phyloP scores from a whole-genome alignment of 2,329 filamentous ascomycete species.

The Ophiostoma sp. region DNA sequence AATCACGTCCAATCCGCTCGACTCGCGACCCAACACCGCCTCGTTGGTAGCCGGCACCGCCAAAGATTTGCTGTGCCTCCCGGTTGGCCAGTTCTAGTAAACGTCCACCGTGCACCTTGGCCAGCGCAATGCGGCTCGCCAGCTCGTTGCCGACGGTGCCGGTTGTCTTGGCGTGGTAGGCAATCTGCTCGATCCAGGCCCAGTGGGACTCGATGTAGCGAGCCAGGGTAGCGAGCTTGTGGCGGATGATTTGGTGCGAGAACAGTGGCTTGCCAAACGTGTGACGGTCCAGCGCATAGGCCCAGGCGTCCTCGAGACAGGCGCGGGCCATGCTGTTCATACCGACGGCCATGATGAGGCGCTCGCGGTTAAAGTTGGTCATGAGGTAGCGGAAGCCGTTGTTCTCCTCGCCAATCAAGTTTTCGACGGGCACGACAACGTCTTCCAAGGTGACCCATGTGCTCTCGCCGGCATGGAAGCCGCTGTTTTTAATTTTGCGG shows the following conservation, averaged over 20 bases:
- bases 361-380: slow-evolving; percentile 61
- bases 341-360: slow-evolving; percentile 57
- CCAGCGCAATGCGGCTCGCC: slow-evolving; percentile 37
- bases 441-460: slow-evolving; percentile 58
- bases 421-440: slow-evolving; percentile 54
- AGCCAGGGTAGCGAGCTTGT: slow-evolving; percentile 61
- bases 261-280: slow-evolving; percentile 62
- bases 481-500: slow-evolving; percentile 62
- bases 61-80: slow-evolving; percentile 57
- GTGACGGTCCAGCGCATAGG: slow-evolving; percentile 52
- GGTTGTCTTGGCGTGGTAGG: slow-evolving; percentile 49
- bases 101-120: slow-evolving; percentile 52
- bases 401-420: slow-evolving; percentile 56
- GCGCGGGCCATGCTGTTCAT: slow-evolving; percentile 59
- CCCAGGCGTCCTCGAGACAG: slow-evolving; percentile 54
- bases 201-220: slow-evolving; percentile 61
- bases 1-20: slow-evolving; percentile 55
- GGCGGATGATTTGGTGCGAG: slow-evolving; percentile 58
- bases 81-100: slow-evolving; percentile 52
- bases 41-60: slow-evolving; percentile 53
- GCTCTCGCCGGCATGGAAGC: slow-evolving; percentile 63
- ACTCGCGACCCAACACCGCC: slow-evolving; percentile 48
- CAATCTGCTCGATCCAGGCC: slow-evolving; percentile 63
- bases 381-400: slow-evolving; percentile 59
- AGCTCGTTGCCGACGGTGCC: slow-evolving; percentile 39